phyloP scores from a whole-genome alignment of 2,329 filamentous ascomycete species.

The Botrytis sinoallii region DNA sequence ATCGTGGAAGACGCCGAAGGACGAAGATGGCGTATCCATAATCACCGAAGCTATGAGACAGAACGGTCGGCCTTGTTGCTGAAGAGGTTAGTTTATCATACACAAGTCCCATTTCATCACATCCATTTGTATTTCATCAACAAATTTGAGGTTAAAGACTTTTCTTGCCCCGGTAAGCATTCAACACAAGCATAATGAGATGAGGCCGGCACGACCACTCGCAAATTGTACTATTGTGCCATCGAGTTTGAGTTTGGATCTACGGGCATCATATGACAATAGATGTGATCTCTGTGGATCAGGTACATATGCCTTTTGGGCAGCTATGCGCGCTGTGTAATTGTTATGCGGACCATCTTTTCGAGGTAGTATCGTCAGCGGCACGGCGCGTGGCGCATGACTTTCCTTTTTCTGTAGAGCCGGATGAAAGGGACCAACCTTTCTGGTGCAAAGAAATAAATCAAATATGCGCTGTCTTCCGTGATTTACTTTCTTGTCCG shows the following conservation, averaged over 20 bases:
- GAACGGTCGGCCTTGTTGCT: not conserved
- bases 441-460: not conserved
- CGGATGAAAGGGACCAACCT: conserved; percentile 16
- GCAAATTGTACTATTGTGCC: conserved; percentile 9
- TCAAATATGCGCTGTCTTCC: conserved; percentile 11
- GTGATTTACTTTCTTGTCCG: conserved; percentile 11
- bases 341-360: conserved; percentile 21
- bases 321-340: conserved; percentile 32
- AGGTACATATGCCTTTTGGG: conserved; percentile 34
- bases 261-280: conserved; percentile 12
- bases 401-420: conserved; percentile 19
- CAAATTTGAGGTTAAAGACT: not conserved
- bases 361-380: conserved; percentile 27
- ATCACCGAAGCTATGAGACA: conserved; percentile 13
- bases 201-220: not conserved
- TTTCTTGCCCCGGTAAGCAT: conserved; percentile 5
- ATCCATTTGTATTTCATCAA: conserved; percentile 14
- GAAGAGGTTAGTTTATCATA: conserved; percentile 8
- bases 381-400: conserved; percentile 29
- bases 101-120: conserved; percentile 7
- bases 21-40: conserved; percentile 18
- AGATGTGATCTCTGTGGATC: conserved; percentile 23
- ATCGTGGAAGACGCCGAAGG: conserved; percentile 1
- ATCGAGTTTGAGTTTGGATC: conserved; percentile 15
- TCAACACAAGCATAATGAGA: conserved; percentile 2